Percentiles rank a stretch among this genome's conserved stretches.
Evolutionary conservation across 768 basidiomycete genomes (phyloP).

Genomic region (Mycena vulgaris): DNA sequence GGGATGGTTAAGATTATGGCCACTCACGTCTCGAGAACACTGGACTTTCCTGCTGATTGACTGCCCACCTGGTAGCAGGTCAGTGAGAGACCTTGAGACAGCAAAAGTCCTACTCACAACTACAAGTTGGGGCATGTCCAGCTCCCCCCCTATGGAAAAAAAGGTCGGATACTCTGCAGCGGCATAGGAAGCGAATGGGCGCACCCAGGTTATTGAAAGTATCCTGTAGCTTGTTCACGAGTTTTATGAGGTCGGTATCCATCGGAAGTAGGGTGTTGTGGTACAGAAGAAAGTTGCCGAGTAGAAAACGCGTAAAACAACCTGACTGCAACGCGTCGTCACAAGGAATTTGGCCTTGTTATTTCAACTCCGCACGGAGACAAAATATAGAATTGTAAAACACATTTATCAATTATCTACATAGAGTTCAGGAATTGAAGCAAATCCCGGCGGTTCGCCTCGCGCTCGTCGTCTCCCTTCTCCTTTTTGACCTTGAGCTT

Average conservation of each 20-base stretch:
- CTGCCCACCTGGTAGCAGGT: constrained; percentile 82
- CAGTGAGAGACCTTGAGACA: not conserved
- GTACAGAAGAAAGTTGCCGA: constrained; percentile 20
- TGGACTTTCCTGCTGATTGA: constrained; percentile 97
- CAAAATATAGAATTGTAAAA: not conserved
- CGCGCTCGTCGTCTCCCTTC: constrained; percentile 68
- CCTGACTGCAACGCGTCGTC: constrained; percentile 33
- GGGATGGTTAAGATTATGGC: constrained; percentile 28
- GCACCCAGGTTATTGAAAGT: constrained; percentile 90
- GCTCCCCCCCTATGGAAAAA: constrained; percentile 77
- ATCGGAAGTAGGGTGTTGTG: no score
- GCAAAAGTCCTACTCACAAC: constrained; percentile 71
- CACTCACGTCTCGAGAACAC: constrained; percentile 93
- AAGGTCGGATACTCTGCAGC: constrained; percentile 35
- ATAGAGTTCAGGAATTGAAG: constrained; percentile 72
- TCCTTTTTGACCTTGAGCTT: constrained; percentile 77
- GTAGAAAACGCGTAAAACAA: constrained; percentile 29
- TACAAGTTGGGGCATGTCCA: constrained; percentile 93
- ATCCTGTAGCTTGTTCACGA: constrained; percentile 96
- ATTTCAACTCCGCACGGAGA: not conserved
- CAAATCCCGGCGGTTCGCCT: constrained; percentile 68
- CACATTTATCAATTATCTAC: constrained; percentile 32
- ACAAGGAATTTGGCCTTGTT: constrained; percentile 21
- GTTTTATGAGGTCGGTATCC: constrained; percentile 95
- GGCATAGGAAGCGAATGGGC: constrained; percentile 46